phyloP scores from a whole-genome alignment of 257 asterid species.

The Thymus quinquecostatus region DNA sequence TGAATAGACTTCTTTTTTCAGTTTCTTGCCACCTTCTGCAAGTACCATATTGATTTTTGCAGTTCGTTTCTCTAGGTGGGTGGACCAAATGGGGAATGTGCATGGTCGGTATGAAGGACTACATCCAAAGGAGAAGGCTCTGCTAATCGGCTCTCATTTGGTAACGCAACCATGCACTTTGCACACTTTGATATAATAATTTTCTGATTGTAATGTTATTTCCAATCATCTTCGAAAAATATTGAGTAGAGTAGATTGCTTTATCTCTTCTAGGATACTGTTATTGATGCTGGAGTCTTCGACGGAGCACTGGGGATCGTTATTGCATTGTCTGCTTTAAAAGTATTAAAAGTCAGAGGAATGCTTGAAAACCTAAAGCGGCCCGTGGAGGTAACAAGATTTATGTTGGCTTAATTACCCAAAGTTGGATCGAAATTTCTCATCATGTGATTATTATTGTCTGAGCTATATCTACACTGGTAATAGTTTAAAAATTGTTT shows the following conservation, averaged over 20 bases:
- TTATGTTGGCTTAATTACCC: background rate
- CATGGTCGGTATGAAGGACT: conserved; percentile 89
- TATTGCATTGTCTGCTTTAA: conserved; percentile 78
- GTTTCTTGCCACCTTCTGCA: background rate
- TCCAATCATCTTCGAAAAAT: background rate
- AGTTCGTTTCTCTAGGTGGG: conserved; percentile 66
- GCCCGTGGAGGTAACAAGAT: conserved; percentile 81
- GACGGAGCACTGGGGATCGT: conserved; percentile 93
- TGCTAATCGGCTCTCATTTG: conserved; percentile 98
- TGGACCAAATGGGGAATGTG: conserved; percentile 95
- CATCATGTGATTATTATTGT: background rate
- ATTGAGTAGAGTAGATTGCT: conserved; percentile 2
- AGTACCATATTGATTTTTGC: conserved; percentile 8
- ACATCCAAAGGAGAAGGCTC: conserved; percentile 78
- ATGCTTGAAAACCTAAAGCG: conserved; percentile 64
- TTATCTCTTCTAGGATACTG: conserved; percentile 75
- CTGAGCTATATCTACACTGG: background rate
- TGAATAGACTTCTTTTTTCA: background rate
- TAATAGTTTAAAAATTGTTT: conserved; percentile 2
- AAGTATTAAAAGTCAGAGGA: conserved; percentile 66
- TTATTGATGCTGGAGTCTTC: conserved; percentile 88
- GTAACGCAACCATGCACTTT: conserved; percentile 49
- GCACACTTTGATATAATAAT: conserved; percentile 24
- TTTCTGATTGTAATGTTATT: conserved; percentile 10
- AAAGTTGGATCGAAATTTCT: too few species aligned